Evolutionary conservation across 1,284 basidiomycete species (phyloP).

Genomic region (Tilletiaria anomala): DNA sequence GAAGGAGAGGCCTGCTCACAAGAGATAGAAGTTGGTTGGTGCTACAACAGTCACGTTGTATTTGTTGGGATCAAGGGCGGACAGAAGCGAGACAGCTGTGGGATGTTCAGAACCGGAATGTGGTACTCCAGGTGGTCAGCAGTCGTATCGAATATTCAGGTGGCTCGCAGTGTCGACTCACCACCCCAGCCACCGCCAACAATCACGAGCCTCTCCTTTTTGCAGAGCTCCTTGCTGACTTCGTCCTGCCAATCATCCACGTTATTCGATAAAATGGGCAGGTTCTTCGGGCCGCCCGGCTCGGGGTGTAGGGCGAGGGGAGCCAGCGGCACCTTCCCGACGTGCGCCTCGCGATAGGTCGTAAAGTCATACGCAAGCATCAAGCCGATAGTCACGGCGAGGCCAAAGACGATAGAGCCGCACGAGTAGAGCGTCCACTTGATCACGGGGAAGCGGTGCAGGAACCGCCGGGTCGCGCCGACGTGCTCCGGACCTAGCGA

Average conservation of each 20-base stretch:
- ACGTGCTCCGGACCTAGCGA: no score
- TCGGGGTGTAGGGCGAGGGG: slow-evolving; percentile 20
- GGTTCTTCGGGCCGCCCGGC: slow-evolving; percentile 30
- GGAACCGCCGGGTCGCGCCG: not conserved
- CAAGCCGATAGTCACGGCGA: slow-evolving; percentile 14
- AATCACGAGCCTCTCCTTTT: slow-evolving; percentile 36
- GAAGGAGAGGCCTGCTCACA: slow-evolving; percentile 4
- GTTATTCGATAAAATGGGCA: slow-evolving; percentile 22
- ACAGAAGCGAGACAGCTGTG: slow-evolving; percentile 26
- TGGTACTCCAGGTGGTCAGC: not conserved
- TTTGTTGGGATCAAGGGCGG: slow-evolving; percentile 23
- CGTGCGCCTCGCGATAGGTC: slow-evolving; percentile 23
- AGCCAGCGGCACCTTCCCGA: slow-evolving; percentile 18
- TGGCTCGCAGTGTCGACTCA: not conserved
- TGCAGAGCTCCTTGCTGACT: slow-evolving; percentile 5
- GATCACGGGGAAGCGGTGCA: not conserved
- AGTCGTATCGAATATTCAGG: not conserved
- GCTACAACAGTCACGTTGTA: slow-evolving; percentile 36
- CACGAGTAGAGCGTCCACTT: not conserved
- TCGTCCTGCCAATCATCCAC: slow-evolving; percentile 18
- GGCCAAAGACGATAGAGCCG: slow-evolving; percentile 13
- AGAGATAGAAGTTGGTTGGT: slow-evolving; percentile 38
- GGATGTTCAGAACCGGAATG: not conserved
- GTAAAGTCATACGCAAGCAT: slow-evolving; percentile 26
- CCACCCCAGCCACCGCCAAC: slow-evolving; percentile 37